Evolutionary conservation across 2,329 filamentous ascomycete species (phyloP), one percentile per base, ranked within the genome.

Genomic region (Alternaria gansuensis): DNA sequence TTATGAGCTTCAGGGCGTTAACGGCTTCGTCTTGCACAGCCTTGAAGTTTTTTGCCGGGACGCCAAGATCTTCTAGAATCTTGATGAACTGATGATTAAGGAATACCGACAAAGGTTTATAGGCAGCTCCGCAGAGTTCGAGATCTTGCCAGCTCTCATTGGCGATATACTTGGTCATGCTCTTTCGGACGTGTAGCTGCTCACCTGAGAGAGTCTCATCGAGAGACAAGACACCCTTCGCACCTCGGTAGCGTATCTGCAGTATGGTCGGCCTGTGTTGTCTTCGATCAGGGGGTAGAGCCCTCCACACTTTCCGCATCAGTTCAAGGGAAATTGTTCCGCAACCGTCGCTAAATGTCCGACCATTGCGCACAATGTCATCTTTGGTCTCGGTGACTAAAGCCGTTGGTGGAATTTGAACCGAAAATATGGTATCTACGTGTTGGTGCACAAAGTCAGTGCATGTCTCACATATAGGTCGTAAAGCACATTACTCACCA

Each of bases 71-170:
- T 70, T 96, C 92, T 0, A 96, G 75, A 5, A 96, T 92, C 73
- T 96, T 96, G 78, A 96, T 92, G 60, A 93, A 82, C 64, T 91
- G 91, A 0, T 90, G 87, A 69, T 96, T 96, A 1, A 96, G 82
- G 17, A 88, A 85, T 65, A 93, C 82, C 0, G 85, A 85, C 6
- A 94, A 82, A 0, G 90, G 88, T 50, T 83, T 86, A 36, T 86
- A 87, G 0, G 87, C 88, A 40, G 86, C 83, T 45, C 89, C 90
- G 69, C 90, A 93, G 43, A 93, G 91, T 59, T 90, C 90, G 1
- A 94, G 80, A 50, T 89, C 83, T 31, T 54, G 53, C 67, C 66
- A 70, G 4, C 72, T 73, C 51, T 86, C 60, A 17, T 61, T 88
- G 1, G 69, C 68, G 13, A 82, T 72, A 63, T 95, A 96, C 67